phyloP scores from a whole-genome alignment of 2,329 filamentous ascomycete species.

The Dendryphion nanum region DNA sequence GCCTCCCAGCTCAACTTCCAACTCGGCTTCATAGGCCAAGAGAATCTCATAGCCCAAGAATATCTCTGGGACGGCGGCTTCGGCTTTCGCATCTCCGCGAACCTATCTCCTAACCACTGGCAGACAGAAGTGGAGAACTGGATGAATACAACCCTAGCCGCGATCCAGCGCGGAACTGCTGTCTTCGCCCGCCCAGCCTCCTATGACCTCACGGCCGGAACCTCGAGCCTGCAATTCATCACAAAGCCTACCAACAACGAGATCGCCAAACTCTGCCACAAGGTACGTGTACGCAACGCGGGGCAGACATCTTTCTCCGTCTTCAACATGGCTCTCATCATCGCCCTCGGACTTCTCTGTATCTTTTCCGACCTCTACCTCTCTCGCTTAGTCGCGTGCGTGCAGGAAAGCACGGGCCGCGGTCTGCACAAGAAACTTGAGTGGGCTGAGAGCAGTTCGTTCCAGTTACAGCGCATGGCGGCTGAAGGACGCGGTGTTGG shows the following conservation, averaged over 20 bases:
- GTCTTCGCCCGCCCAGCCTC: not conserved
- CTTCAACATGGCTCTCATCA: slow-evolving; percentile 3
- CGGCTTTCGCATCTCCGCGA: slow-evolving; percentile 2
- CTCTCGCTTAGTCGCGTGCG: not conserved
- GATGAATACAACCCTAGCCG: slow-evolving; percentile 4
- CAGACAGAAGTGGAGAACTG: slow-evolving; percentile 5
- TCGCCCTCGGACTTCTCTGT: slow-evolving; percentile 6
- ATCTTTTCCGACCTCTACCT: slow-evolving; percentile 4
- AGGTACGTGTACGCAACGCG: not conserved
- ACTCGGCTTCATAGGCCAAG: not conserved
- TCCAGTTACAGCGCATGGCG: slow-evolving; percentile 10
- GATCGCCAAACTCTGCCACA: not conserved
- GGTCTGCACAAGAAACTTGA: slow-evolving; percentile 12
- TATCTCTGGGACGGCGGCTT: slow-evolving; percentile 6
- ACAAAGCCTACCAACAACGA: not conserved
- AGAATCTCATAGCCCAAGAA: slow-evolving; percentile 6
- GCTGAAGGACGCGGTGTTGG: slow-evolving; percentile 7
- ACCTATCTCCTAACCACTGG: slow-evolving; percentile 5
- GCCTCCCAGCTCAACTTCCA: slow-evolving; percentile 2
- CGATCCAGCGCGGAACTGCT: not conserved
- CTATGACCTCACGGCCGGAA: not conserved
- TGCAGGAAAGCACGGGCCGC: slow-evolving; percentile 5
- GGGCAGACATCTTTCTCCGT: not conserved
- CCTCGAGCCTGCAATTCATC: not conserved
- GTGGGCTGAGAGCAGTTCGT: slow-evolving; percentile 8